Base-by-base conservation (phyloP, 139 green algal genomes). In the Chlamydomonas urium region DNA sequence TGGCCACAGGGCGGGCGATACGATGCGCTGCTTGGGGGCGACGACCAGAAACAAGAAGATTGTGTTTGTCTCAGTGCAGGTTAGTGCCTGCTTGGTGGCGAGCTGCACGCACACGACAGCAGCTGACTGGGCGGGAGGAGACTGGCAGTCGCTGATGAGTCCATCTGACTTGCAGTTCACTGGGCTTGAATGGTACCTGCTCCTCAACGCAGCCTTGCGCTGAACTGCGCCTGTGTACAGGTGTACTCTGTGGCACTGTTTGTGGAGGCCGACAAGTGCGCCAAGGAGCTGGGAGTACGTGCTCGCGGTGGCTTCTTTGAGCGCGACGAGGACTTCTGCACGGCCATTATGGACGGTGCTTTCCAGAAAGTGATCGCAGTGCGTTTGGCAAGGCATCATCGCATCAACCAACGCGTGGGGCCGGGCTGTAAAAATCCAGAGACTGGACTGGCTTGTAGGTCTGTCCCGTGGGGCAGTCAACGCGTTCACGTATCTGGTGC, bases 171-270 rank as follows among this genome's bases (percentile, higher is more conserved):
- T n/a, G n/a, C n/a, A n/a, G n/a, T n/a, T n/a, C n/a, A n/a, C n/a
- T n/a, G n/a, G n/a, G n/a, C 42, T 14, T 50, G 42, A 14, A 50
- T 50, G 42, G 42, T 50, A 24, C 8, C 42, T 50, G 42, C 42
- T 24, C 14, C 42, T 14, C 14, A 50, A 50, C 42, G 8, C 10
- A 50, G 14, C 14, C 14, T 8, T 24, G 10, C 8, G 8, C 10
- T 8, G 10, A 50, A 24, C 14, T 14, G 5, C 53, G 1, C 66
- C 38, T 47, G 26, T 28, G 1, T 42, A 26, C 80, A 92, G 83
- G 80, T 95, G 21, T 96, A 96, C 74, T 80, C 87, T 8, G 74
- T 90, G 4, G 77, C 85, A 0, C 38, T 90, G 31, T 96, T 89
- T 75, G 90, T 93, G 8, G 90, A 96, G 72, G 90, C 75, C 0